A percentile compares a stretch with the other conserved stretches of the same genome.
Evolutionary conservation across 1,284 basidiomycete species (phyloP).

Genomic region (Athelia psychrophila): DNA sequence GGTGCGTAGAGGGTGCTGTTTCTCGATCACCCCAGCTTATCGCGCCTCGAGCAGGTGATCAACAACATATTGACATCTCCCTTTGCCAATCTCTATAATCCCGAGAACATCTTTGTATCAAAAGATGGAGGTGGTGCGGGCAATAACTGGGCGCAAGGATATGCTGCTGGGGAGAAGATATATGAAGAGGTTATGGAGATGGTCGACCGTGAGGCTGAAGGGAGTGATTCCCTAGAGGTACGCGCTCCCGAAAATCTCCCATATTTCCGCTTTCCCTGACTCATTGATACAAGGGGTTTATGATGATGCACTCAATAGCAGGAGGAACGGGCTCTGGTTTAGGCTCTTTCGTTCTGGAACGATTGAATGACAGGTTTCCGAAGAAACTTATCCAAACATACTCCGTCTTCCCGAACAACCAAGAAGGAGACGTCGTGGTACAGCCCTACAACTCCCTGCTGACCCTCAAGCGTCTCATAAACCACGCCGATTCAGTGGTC

Average conservation of each 20-base stretch:
- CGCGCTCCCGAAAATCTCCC: no score
- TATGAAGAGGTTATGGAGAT: slow-evolving; percentile 99
- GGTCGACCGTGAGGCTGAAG: slow-evolving; percentile 98
- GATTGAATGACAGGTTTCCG: slow-evolving; percentile 96
- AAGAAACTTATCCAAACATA: slow-evolving; percentile 99
- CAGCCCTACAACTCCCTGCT: slow-evolving; percentile 98
- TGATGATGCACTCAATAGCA: slow-evolving; percentile 98
- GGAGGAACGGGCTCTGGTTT: slow-evolving; percentile 98
- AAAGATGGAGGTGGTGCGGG: slow-evolving; percentile 98
- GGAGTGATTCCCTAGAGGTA: slow-evolving; percentile 96
- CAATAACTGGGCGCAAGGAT: slow-evolving; percentile 99
- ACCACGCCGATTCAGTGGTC: slow-evolving; percentile 96
- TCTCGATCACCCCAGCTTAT: neutral
- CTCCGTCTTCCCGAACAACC: slow-evolving; percentile 95
- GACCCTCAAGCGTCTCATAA: slow-evolving; percentile 92
- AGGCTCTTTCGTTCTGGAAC: slow-evolving; percentile 95
- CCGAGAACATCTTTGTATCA: slow-evolving; percentile 95
- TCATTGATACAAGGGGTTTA: slow-evolving; percentile 87
- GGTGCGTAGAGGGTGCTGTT: slow-evolving; percentile 44
- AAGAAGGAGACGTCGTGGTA: slow-evolving; percentile 92
- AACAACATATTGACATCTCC: slow-evolving; percentile 93
- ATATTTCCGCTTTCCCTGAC: neutral
- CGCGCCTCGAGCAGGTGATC: slow-evolving; percentile 69
- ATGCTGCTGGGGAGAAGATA: slow-evolving; percentile 84
- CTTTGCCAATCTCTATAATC: slow-evolving; percentile 94